phyloP scores from a whole-genome alignment of 2,329 filamentous ascomycete genomes.

The Colletotrichum noveboracense region DNA sequence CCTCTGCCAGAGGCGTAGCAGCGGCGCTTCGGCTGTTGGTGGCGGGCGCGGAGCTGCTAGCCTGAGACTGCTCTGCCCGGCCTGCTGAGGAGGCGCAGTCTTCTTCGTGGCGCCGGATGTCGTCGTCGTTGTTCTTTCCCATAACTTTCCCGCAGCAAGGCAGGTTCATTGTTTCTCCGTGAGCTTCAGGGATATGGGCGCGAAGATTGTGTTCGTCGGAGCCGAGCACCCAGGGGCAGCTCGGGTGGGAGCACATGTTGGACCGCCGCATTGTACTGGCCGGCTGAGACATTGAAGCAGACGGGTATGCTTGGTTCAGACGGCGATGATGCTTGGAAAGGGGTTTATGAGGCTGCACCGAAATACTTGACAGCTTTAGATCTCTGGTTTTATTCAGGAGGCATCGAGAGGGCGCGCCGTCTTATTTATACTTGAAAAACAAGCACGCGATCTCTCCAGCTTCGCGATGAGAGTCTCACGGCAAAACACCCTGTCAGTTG shows the following conservation, averaged over 20 bases:
- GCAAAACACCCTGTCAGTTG: no score
- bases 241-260: neutral
- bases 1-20: neutral
- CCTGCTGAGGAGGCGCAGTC: neutral
- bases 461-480: no score
- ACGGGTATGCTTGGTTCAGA: neutral
- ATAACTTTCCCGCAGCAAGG: neutral
- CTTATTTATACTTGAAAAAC: no score
- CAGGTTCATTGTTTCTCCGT: neutral
- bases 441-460: no score
- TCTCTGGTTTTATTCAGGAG: neutral
- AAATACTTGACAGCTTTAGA: neutral
- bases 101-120: neutral
- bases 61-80: neutral
- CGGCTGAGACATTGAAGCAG: neutral
- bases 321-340: neutral
- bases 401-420: neutral
- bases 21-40: neutral
- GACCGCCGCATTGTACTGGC: neutral
- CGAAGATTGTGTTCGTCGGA: neutral
- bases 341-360: neutral
- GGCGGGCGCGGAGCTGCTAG: neutral
- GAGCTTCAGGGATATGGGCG: neutral
- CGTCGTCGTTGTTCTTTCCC: neutral
- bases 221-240: neutral